Percentiles rank a stretch among this genome's conserved stretches.
Conservation (phyloP, 169 alveolate genomes). For the Amoebophrya sp. region DNA sequence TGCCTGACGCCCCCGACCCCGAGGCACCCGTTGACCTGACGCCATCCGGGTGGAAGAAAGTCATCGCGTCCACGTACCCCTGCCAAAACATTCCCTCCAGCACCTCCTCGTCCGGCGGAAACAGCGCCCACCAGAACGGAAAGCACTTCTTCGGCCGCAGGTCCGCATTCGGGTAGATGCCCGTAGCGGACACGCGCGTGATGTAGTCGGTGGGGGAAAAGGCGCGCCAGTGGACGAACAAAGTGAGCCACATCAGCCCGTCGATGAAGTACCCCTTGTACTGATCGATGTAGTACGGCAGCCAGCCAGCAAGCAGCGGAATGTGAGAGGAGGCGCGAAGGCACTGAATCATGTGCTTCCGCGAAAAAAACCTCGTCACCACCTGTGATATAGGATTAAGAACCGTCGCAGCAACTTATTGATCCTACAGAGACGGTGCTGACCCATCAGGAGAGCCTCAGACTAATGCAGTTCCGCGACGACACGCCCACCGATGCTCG, state of each 20-base stretch:
- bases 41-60: neutral
- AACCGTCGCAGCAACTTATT: no score
- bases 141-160: neutral
- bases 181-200: neutral
- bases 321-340: neutral
- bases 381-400: no score
- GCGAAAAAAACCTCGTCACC: neutral
- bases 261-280: neutral
- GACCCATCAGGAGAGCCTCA: neutral
- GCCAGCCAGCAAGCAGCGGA: neutral
- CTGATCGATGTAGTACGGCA: neutral
- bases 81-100: neutral
- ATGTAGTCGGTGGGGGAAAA: neutral
- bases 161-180: neutral
- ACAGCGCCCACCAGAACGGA: neutral
- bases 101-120: neutral
- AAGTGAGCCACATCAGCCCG: neutral
- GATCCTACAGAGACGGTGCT: no score
- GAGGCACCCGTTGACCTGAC: neutral
- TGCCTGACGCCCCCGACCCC: no score
- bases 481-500: no score
- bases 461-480: neutral
- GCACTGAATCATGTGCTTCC: neutral
- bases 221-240: neutral
- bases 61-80: neutral